Percentiles rank a stretch among this genome's conserved stretches.
Conservation (phyloP, 1,139 yeast genomes). For the Sugiyamaella xylanicola region DNA sequence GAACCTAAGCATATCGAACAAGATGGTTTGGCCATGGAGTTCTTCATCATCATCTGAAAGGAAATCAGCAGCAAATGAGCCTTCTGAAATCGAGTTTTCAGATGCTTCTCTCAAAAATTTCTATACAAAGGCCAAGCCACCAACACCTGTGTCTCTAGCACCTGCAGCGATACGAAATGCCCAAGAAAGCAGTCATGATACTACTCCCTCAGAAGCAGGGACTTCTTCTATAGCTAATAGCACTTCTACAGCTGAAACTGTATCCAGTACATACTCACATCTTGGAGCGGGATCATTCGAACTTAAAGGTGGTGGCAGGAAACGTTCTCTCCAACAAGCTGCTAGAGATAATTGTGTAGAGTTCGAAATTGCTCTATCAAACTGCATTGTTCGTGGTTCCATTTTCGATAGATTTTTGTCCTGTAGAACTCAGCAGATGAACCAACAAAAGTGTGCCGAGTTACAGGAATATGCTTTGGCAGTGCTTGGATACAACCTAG, state of each 20-base stretch:
- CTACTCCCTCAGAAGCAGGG: not conserved
- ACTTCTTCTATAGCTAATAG: not conserved
- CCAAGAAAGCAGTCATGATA: constrained; percentile 5
- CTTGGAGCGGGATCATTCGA: constrained; percentile 10
- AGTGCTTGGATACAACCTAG: constrained; percentile 40
- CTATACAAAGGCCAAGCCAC: constrained; percentile 30
- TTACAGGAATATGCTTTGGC: constrained; percentile 42
- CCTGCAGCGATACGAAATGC: constrained; percentile 12
- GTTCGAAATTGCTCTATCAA: constrained; percentile 36
- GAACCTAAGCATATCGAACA: not conserved
- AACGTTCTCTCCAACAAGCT: constrained; percentile 28
- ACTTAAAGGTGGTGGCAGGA: constrained; percentile 12
- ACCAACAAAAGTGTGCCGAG: constrained; percentile 38
- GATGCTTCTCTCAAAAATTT: constrained; percentile 29
- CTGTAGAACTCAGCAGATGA: constrained; percentile 30
- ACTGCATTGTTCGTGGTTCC: constrained; percentile 36
- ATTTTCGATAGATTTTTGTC: constrained; percentile 32
- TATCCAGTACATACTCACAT: constrained; percentile 1
- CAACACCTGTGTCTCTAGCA: constrained; percentile 31
- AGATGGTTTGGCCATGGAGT: constrained; percentile 20
- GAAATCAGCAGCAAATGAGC: not conserved
- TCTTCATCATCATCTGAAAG: not conserved
- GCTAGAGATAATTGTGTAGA: constrained; percentile 43
- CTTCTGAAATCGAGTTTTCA: constrained; percentile 9
- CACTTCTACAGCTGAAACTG: not conserved